phyloP scores from a whole-genome alignment of 345 rosid genomes.

The Lepidium didymum region DNA sequence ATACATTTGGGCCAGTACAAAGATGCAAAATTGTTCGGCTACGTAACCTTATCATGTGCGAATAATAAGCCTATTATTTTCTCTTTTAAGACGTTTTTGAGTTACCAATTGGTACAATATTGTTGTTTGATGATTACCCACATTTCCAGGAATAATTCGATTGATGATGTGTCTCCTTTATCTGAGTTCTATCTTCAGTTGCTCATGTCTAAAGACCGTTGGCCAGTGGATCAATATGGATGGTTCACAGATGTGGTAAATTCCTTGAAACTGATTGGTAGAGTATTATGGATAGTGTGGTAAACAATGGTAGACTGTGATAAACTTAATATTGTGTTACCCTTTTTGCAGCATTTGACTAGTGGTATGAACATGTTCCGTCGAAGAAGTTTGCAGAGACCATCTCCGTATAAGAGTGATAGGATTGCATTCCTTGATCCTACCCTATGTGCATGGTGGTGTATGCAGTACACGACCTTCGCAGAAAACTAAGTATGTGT shows the following conservation, averaged over 20 bases:
- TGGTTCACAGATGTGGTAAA: neutral
- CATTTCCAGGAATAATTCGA: no score
- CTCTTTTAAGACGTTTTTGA: no score
- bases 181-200: neutral
- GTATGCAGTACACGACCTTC: neutral
- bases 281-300: no score
- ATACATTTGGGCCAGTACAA: neutral
- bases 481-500: neutral
- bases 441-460: neutral
- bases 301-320: neutral
- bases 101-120: no score
- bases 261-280: neutral
- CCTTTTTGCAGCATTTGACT: neutral
- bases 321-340: neutral
- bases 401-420: neutral
- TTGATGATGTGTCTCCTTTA: no score
- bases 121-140: no score
- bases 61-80: no score
- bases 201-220: neutral
- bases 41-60: no score
- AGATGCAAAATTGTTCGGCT: no score
- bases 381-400: neutral
- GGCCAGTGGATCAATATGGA: neutral
- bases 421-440: neutral
- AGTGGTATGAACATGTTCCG: neutral